Evolutionary conservation across 164 flowering plant genomes (phyloP).

Genomic region (Vitis rotundifolia): DNA sequence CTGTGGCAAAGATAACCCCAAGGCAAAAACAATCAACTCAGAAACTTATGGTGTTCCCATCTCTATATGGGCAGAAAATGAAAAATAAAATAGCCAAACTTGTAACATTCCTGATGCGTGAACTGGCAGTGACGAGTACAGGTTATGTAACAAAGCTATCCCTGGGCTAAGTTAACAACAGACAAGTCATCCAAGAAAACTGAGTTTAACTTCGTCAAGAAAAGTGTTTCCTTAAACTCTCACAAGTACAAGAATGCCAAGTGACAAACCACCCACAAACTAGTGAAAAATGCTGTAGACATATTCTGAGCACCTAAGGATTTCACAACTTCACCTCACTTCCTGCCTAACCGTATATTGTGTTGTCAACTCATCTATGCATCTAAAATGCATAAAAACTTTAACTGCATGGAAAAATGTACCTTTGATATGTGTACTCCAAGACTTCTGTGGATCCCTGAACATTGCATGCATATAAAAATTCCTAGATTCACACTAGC

Average conservation of each 20-base stretch:
- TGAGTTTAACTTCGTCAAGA: too few relatives aligned
- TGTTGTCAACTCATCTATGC: neutral
- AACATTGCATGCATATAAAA: conserved; percentile 78
- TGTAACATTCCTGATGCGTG: neutral
- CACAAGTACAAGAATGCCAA: too few relatives aligned
- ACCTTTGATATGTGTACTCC: conserved; percentile 58
- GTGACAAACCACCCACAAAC: neutral
- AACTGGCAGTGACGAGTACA: neutral
- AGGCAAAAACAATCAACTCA: too few relatives aligned
- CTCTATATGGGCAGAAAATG: neutral
- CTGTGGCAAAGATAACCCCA: too few relatives aligned
- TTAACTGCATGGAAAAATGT: neutral
- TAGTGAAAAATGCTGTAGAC: too few relatives aligned
- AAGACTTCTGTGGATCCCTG: conserved; percentile 71
- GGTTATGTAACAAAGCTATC: neutral
- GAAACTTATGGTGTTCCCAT: too few relatives aligned
- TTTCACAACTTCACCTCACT: neutral
- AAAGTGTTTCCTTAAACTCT: too few relatives aligned
- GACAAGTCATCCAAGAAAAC: neutral
- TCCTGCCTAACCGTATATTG: neutral
- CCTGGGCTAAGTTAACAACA: neutral
- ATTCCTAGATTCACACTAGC: conserved; percentile 77
- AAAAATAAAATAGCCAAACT: neutral
- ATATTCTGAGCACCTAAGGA: neutral
- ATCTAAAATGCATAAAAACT: neutral